Base-by-base conservation (phyloP, 2,329 filamentous ascomycete species). In the Grosmannia clavigera region DNA sequence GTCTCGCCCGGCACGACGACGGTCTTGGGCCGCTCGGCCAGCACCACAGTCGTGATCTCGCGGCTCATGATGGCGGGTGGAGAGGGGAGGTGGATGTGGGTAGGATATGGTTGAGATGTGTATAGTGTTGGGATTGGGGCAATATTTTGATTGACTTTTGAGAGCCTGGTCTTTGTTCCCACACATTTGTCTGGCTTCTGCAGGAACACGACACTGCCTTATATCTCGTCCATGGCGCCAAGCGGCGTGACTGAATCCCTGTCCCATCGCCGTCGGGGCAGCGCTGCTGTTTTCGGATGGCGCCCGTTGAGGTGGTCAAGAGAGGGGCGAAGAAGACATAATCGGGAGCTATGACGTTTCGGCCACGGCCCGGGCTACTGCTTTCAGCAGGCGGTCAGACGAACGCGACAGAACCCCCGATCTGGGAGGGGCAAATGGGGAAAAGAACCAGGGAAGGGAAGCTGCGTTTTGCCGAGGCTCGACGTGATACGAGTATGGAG, bases 1-100 rank as follows among this genome's bases (percentile, higher is more conserved):
- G 86, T 89, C 69, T 82, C 72, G 61, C 84, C 84, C 3, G 83
- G 81, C 60, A 88, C 70, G 70, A 90, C 84, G 62, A 77, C 72
- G 58, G 71, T 76, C 59, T 72, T 77, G 11, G 86, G 86, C 57
- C 86, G 78, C 72, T 88, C 78, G 58, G 81, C 83, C 61, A 90
- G 81, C 63, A 82, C 75, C 63, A 87, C 74, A 50, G 76, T 76
- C 9, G 54, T 58, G 60, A 57, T 64, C 12, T 62, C 57, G 38
- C 48, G 56, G 5, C 60, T 22, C 63, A 65, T 65, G 61, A 14
- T 46, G 55, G 27, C 46, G 31, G 53, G 27, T 29, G 31, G 22
- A 7, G 51, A 51, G 14, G 33, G 33, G 33, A 9, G 7, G 7
- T 46, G 6, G 43, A 46, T 46, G 43, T 38, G n/a, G 7, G 11